Conservation (phyloP, 208 protist species). For the Pavlovales sp. region DNA sequence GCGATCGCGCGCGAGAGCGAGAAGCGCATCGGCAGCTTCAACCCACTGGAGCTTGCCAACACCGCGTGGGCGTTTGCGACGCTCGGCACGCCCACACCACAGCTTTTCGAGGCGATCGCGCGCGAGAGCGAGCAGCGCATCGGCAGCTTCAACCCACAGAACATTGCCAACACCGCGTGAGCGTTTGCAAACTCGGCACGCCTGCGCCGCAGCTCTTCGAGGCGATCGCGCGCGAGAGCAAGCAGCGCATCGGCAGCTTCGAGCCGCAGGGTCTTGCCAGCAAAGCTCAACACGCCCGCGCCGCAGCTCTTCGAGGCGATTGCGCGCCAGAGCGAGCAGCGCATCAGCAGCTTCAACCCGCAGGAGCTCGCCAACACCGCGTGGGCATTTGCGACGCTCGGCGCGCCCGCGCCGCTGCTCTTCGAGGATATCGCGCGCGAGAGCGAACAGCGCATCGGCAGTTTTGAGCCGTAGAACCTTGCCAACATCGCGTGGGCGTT, state of each 20-base stretch:
- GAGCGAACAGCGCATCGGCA: not conserved
- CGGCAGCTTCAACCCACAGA: not conserved
- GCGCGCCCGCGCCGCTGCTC: not conserved
- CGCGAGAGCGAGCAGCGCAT: not conserved
- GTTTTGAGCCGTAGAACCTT: not conserved
- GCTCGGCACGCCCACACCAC: no score
- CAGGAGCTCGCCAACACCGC: conserved; percentile 19
- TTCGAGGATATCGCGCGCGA: not conserved
- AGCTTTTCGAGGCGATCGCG: conserved; percentile 12
- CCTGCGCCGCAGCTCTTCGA: conserved; percentile 7
- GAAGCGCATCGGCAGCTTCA: no score
- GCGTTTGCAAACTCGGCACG: not conserved
- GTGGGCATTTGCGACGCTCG: conserved; percentile 25
- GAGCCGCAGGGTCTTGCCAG: conserved; percentile 22
- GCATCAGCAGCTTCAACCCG: not conserved
- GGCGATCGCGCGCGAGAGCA: not conserved
- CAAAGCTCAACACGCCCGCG: not conserved
- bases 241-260: not conserved
- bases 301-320: conserved; percentile 9
- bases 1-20: no score
- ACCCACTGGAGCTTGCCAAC: no score
- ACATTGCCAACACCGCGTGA: conserved; percentile 3
- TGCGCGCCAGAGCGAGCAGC: not conserved
- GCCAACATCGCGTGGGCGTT: conserved; percentile 40
- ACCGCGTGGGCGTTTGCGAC: no score